phyloP scores from a whole-genome alignment of 805 yeast genomes.

The Kodamaea laetipori region DNA sequence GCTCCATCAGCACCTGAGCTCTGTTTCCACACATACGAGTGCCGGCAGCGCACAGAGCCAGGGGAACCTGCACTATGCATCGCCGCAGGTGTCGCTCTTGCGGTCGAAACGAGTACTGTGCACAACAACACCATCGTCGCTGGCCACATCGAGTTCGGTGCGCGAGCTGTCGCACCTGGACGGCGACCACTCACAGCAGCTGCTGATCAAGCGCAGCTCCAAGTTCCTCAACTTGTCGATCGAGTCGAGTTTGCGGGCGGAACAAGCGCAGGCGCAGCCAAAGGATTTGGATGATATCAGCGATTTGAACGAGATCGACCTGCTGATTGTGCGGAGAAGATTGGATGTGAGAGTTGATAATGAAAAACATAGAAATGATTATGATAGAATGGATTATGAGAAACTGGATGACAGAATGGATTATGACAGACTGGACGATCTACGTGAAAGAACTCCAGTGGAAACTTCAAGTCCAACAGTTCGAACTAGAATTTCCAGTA shows the following conservation, averaged over 20 bases:
- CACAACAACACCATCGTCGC: conserved; percentile 4
- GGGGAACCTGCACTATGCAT: background rate
- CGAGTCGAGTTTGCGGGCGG: conserved; percentile 26
- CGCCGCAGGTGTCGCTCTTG: conserved; percentile 3
- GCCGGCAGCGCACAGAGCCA: background rate
- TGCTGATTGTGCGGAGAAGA: conserved; percentile 17
- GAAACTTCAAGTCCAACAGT: conserved; percentile 14
- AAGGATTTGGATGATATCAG: conserved; percentile 26
- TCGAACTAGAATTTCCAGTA: conserved; percentile 19
- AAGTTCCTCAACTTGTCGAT: conserved; percentile 44
- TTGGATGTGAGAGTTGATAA: too few species aligned
- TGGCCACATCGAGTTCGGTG: background rate
- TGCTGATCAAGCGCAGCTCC: conserved; percentile 42
- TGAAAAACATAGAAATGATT: too few species aligned
- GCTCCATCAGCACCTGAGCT: background rate
- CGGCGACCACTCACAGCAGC: conserved; percentile 20
- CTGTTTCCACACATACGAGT: background rate
- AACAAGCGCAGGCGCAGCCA: conserved; percentile 9
- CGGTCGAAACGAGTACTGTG: conserved; percentile 3
- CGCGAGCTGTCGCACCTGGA: conserved; percentile 7
- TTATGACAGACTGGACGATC: too few species aligned
- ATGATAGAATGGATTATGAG: too few species aligned
- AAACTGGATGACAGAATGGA: too few species aligned
- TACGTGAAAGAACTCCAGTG: conserved; percentile 15
- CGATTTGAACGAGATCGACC: conserved; percentile 30